Evolutionary conservation across 2,329 filamentous ascomycete species (phyloP), one percentile per base, ranked within the genome.

Genomic region (Monosporascus ibericus): DNA sequence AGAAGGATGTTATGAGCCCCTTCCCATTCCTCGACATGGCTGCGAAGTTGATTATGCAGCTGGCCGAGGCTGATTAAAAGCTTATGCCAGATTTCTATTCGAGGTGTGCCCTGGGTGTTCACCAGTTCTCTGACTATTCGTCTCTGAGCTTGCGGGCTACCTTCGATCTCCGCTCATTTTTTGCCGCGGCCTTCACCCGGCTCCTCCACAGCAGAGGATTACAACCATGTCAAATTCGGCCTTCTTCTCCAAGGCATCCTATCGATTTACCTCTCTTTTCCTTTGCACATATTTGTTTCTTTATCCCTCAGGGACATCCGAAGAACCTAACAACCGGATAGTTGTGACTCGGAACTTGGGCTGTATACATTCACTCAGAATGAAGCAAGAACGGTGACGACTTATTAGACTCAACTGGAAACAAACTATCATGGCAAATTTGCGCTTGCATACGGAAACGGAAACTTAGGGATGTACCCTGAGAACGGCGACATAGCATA

Each of bases 21-120:
- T 97, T 96, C 70, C 92, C 94, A 4, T 97, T 96, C 73, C 78
- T 97, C 65, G 92, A 97, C 72, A 87, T 96, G 70, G 92, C 92
- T 30, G 92, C 90, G 59, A 86, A 86, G 71, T 77, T 97, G 64
- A 96, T 97, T 62, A 91, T 96, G 73, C 91, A 96, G 73, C 76
- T 97, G 66, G 91, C 92, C 11, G 89, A 92, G 67, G 86, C 87
- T 52, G 87, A 90, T 63, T 82, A 72, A 15, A 20, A 18, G 18
- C 18, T n/a, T 22, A 9, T 42, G 39, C 20, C 22, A 15, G 14
- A 42, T 18, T 18, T 42, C 11, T 42, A 5, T 5, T 8, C 39
- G 14, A 34, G 30, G 30, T 20, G 18, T 42, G 4, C 22, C 18
- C 4, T 20, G 15, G 18, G 18, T 14, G 18, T 42, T 2, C 8